A percentile compares a stretch with the other conserved stretches of the same genome.
Conservation (phyloP, 2,329 filamentous ascomycete genomes). For the Colletotrichum sp. region DNA sequence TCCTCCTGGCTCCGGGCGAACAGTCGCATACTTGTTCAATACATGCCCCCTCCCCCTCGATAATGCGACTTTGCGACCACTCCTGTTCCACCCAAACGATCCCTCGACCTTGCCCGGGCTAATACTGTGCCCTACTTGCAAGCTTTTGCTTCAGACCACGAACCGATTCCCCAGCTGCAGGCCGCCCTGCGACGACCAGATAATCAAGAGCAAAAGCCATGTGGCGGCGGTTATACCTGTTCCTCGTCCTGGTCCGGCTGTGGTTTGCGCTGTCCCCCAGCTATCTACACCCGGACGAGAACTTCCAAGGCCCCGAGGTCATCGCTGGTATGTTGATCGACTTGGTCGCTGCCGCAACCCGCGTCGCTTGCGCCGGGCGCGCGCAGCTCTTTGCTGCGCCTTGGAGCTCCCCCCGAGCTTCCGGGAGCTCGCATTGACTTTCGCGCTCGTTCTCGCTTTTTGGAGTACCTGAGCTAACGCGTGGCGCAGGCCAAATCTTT, state of each 20-base stretch:
- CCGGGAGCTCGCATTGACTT: conserved; percentile 5
- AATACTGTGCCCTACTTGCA: background rate
- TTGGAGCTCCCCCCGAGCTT: conserved; percentile 10
- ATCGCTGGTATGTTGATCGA: conserved; percentile 77
- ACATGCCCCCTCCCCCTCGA: conserved; percentile 8
- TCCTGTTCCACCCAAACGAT: background rate
- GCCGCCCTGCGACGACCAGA: conserved; percentile 19
- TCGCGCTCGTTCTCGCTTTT: conserved; percentile 17
- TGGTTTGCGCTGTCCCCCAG: conserved; percentile 95
- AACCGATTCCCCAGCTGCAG: conserved; percentile 28
- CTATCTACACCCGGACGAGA: conserved; percentile 98
- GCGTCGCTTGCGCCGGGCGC: background rate
- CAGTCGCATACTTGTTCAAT: conserved; percentile 3
- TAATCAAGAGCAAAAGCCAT: conserved; percentile 52
- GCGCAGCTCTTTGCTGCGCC: background rate
- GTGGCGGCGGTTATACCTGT: conserved; percentile 90
- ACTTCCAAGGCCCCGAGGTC: conserved; percentile 97
- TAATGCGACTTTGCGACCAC: conserved; percentile 20
- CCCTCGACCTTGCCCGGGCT: background rate
- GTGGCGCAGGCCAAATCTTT: conserved; percentile 80
- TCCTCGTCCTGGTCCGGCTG: conserved; percentile 84
- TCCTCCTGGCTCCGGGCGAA: background rate
- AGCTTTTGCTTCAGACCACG: background rate
- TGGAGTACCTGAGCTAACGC: conserved; percentile 8
- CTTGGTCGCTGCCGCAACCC: background rate